Conservation (phyloP, 345 rosid species). For the Citrus maxima region DNA sequence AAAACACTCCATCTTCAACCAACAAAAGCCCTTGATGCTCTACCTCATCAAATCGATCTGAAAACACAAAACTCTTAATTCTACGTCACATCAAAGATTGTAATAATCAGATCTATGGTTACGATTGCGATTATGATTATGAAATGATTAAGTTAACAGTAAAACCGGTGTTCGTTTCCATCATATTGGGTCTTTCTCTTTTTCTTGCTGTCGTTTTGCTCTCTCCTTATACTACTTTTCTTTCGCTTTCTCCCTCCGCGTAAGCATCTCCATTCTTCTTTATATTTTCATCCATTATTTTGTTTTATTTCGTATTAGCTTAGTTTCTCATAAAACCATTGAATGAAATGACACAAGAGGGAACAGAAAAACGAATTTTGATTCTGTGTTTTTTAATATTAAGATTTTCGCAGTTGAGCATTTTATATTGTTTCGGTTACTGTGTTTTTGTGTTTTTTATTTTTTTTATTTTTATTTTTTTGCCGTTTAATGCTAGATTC, state of each 20-base stretch:
- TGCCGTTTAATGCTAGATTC: background rate
- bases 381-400: background rate
- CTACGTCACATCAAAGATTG: background rate
- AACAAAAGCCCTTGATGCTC: background rate
- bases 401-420: background rate
- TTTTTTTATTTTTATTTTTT: background rate
- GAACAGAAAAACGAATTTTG: background rate
- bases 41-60: background rate
- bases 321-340: background rate
- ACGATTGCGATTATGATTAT: conserved; percentile 1
- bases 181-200: conserved; percentile 50
- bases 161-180: conserved; percentile 58
- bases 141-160: conserved; percentile 55
- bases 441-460: background rate
- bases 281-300: background rate
- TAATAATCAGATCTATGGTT: background rate
- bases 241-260: conserved; percentile 13
- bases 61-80: background rate
- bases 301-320: background rate
- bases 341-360: background rate
- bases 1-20: background rate
- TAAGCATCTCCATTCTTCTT: conserved; percentile 24
- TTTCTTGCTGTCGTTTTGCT: conserved; percentile 55
- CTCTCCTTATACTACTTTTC: conserved; percentile 43
- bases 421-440: background rate